Base-by-base conservation (phyloP, 75 land plant species). In the Cunninghamia lanceolata region DNA sequence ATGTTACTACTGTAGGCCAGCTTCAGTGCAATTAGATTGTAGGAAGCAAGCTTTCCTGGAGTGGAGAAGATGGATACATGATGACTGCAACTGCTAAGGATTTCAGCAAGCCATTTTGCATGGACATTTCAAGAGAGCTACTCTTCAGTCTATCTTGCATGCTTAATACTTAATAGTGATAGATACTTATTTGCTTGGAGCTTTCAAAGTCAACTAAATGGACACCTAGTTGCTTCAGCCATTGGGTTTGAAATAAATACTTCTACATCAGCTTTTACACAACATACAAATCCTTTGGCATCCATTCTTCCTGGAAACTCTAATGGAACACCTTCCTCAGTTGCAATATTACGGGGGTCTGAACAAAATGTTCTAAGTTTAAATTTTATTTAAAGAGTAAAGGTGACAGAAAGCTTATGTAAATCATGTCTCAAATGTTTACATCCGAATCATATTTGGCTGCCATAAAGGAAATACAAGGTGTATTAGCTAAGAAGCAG, bases 1-100 rank as follows among this genome's bases (percentile, higher is more conserved):
- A 76, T 38, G 79, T 76, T 76, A 76, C 79, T 38, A 76, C 79
- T 38, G 79, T 76, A 15, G 79, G 79, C 42, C 79, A 76, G 34
- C 42, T 76, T 36, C 79, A 76, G 79, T 76, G 79, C 79, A 76
- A 38, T 76, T 42, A 76, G 42, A 38, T 76, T 38, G 40, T 38
- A 42, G 79, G 79, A 16, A 76, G 21, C 79, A 76, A 76, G 38
- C 42, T 38, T 76, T 76, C n/a, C n/a, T n/a, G 36, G 17, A 76
- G 40, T 25, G 42, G 38, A n/a, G n/a, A n/a, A n/a, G n/a, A n/a
- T n/a, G n/a, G n/a, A n/a, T n/a, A n/a, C n/a, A n/a, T n/a, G n/a
- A n/a, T n/a, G n/a, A n/a, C n/a, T n/a, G n/a, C n/a, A n/a, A n/a
- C n/a, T n/a, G n/a, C n/a, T n/a, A n/a, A n/a, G n/a, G n/a, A n/a